Evolutionary conservation across 345 rosid species (phyloP), one percentile per base, ranked within the genome.

Genomic region (Toxicodendron radicans): DNA sequence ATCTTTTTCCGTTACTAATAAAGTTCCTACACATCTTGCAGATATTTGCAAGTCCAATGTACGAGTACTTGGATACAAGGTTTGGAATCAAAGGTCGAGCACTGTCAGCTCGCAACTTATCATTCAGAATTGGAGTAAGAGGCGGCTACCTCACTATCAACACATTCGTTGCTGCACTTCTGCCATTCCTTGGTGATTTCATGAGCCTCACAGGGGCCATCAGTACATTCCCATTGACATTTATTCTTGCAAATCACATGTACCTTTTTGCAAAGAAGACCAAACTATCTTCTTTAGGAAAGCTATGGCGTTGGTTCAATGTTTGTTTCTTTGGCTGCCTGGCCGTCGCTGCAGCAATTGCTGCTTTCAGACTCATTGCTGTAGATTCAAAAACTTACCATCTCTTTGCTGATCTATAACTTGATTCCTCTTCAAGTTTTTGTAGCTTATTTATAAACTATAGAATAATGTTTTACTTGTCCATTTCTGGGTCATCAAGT

Each of bases 11-110:
- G 3, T 16, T 51, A 16, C 23, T 32, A 71, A 14, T 52, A 0
- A 21, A 5, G 58, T 41, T 30, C 16, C 23, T 52, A 27, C 58
- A 4, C 17, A 24, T 33, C 64, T 7, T 58, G 75, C 67, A 95
- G 99, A 95, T 95, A 63, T 93, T 93, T 60, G 99, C 99, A 0
- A 95, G 97, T 78, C 98, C 98, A 45, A 88, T 89, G 79, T 95
- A 95, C 32, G 97, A 93, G 79, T 95, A 82, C 61, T 66, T 95
- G 88, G 99, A 95, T 81, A 93, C 98, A 6, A 87, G 75, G 86
- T 93, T 73, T 30, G 94, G 95, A 27, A 81, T 93, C 62, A 84
- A 72, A 64, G 99, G 99, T 67, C 90, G 80, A 69, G 82, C 98
- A 11, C 57, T 89, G 23, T 82, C 87, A 1, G 32, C 82, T 16